Evolutionary conservation across 2,329 filamentous ascomycete genomes (phyloP).

Genomic region (Aspergillus carbonarius): DNA sequence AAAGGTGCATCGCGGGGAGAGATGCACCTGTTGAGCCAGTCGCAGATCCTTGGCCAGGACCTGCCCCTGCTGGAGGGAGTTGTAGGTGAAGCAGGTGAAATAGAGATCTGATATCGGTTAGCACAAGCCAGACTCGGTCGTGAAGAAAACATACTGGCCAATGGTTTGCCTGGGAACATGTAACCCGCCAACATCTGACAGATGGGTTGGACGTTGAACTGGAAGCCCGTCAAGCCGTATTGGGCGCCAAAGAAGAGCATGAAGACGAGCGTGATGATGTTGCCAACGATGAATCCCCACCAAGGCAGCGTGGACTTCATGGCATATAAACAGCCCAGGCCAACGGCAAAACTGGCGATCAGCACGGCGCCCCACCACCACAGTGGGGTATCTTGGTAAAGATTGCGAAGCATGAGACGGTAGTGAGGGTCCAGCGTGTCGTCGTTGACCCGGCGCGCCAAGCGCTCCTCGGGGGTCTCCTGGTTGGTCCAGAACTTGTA

Average conservation of each 20-base stretch:
- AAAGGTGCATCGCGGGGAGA: constrained; percentile 1
- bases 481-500: constrained; percentile 3
- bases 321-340: constrained; percentile 2
- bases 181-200: constrained; percentile 7
- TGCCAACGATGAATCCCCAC: constrained; percentile 6
- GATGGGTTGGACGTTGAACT: constrained; percentile 5
- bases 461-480: background rate
- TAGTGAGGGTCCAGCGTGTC: background rate
- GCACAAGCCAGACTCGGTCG: background rate
- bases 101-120: constrained; percentile 1
- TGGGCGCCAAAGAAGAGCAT: constrained; percentile 6
- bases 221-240: constrained; percentile 1
- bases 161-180: constrained; percentile 1
- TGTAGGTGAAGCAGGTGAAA: constrained; percentile 8
- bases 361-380: constrained; percentile 3
- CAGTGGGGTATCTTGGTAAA: background rate
- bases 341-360: background rate
- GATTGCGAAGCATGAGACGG: constrained; percentile 1
- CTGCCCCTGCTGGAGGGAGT: constrained; percentile 1
- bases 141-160: background rate
- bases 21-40: constrained; percentile 2
- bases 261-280: background rate
- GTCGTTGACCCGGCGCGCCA: constrained; percentile 1
- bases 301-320: constrained; percentile 5
- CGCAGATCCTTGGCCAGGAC: constrained; percentile 2